Percentiles rank a stretch among this genome's conserved stretches.
Evolutionary conservation across 441 rosid genomes (phyloP).

Genomic region (Gossypium schwendimanii): DNA sequence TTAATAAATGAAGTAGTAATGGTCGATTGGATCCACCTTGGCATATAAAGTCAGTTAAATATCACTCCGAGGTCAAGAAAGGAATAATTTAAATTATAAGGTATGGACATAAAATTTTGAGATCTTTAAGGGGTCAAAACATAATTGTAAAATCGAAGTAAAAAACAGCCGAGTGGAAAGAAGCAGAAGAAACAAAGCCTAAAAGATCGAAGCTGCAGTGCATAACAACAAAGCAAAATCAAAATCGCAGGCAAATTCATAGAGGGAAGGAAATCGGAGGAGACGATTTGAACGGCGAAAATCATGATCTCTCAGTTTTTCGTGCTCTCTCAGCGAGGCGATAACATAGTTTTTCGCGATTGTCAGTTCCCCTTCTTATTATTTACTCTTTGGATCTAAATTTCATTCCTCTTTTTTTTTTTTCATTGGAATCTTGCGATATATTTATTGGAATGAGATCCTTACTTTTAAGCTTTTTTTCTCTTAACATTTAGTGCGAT

Average conservation of each 20-base stretch:
- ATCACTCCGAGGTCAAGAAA: neutral
- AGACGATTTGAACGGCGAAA: constrained; percentile 9
- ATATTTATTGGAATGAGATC: neutral
- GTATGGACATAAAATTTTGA: neutral
- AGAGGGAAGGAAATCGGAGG: neutral
- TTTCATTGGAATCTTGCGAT: neutral
- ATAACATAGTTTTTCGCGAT: constrained; percentile 73
- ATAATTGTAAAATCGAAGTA: neutral
- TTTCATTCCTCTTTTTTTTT: neutral
- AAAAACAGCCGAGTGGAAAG: neutral
- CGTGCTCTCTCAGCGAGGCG: constrained; percentile 74
- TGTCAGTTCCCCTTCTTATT: constrained; percentile 30
- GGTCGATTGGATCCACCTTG: too few relatives aligned
- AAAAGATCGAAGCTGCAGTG: neutral
- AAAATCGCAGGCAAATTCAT: neutral
- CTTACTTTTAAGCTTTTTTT: neutral
- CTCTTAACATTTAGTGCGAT: neutral
- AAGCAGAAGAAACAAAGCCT: neutral
- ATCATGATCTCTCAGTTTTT: constrained; percentile 74
- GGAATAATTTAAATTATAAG: neutral
- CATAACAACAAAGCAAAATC: neutral
- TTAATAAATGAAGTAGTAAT: too few relatives aligned
- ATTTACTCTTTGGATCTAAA: constrained; percentile 17
- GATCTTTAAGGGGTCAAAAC: constrained; percentile 5
- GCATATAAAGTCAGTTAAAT: too few relatives aligned